These are phyloP conservation scores for Rosa rugosa DNA, from an alignment of 306 rosid species.

Conservation along the genomic window DNA sequence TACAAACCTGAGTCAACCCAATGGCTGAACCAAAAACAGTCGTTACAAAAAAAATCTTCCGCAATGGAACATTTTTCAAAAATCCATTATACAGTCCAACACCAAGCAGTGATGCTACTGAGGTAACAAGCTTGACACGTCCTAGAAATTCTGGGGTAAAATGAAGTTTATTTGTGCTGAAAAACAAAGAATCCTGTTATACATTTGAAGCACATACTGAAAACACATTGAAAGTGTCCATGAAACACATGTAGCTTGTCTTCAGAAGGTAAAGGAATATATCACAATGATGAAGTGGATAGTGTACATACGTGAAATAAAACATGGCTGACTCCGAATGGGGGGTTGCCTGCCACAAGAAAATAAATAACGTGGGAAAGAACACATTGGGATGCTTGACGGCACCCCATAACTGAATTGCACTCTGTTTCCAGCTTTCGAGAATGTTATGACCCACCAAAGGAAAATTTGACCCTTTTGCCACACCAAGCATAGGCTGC, in stretches of 20 bases:
- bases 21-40: slow-evolving; percentile 73
- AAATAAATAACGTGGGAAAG: slow-evolving; percentile 86
- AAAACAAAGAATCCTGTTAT: slow-evolving; percentile 21
- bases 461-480: slow-evolving; percentile 46
- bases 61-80: slow-evolving; percentile 75
- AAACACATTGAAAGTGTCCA: slow-evolving; percentile 5
- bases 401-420: slow-evolving; percentile 73
- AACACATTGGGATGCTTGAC: slow-evolving; percentile 71
- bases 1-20: slow-evolving; percentile 92
- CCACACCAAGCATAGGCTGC: slow-evolving; percentile 46
- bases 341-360: slow-evolving; percentile 99
- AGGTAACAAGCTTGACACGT: slow-evolving; percentile 92
- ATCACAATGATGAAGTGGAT: slow-evolving; percentile 25
- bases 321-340: slow-evolving; percentile 99
- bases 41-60: slow-evolving; percentile 70
- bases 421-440: slow-evolving; percentile 66
- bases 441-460: slow-evolving; percentile 43
- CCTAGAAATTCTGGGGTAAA: slow-evolving; percentile 92
- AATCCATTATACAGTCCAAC: slow-evolving; percentile 94
- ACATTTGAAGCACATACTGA: slow-evolving; percentile 16
- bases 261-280: slow-evolving; percentile 18
- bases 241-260: slow-evolving; percentile 4
- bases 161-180: slow-evolving; percentile 92
- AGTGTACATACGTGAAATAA: slow-evolving; percentile 70
- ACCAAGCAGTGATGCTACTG: slow-evolving; percentile 87